phyloP scores from a whole-genome alignment of 2,329 filamentous ascomycete species.

The Cordyceps farinosa region DNA sequence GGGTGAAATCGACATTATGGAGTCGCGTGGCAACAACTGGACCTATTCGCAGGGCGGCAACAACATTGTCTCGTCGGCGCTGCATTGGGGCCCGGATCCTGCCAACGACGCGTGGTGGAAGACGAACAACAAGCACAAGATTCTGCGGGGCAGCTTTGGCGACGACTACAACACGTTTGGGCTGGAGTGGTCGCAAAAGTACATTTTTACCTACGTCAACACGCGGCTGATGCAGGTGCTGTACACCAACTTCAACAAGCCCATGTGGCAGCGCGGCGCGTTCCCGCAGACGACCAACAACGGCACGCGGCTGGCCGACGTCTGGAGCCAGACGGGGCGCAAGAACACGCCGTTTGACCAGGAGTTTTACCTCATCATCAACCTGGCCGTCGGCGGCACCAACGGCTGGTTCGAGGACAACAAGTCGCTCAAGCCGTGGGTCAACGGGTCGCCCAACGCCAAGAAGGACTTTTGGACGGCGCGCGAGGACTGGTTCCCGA shows the following conservation, averaged over 20 bases:
- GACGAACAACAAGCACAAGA: slow-evolving; percentile 72
- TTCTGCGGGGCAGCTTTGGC: slow-evolving; percentile 71
- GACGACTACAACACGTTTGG: slow-evolving; percentile 71
- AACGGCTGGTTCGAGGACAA: slow-evolving; percentile 84
- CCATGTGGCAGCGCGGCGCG: slow-evolving; percentile 64
- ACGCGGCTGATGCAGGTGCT: slow-evolving; percentile 74
- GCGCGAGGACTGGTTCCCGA: slow-evolving; percentile 62
- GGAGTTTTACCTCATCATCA: slow-evolving; percentile 71
- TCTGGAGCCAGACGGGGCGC: slow-evolving; percentile 60
- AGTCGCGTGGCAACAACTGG: slow-evolving; percentile 79
- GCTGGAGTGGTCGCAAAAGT: slow-evolving; percentile 83
- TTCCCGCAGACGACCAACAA: slow-evolving; percentile 64
- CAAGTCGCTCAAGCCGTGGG: slow-evolving; percentile 71
- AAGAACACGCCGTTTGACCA: slow-evolving; percentile 71
- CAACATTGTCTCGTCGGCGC: slow-evolving; percentile 72
- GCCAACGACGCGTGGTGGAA: slow-evolving; percentile 77
- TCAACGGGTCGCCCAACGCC: slow-evolving; percentile 63
- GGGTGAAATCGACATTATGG: slow-evolving; percentile 80
- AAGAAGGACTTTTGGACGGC: slow-evolving; percentile 74
- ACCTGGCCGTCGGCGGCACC: slow-evolving; percentile 71
- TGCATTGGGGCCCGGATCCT: slow-evolving; percentile 76
- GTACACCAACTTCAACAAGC: slow-evolving; percentile 69
- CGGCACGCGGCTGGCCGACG: slow-evolving; percentile 60
- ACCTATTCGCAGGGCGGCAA: slow-evolving; percentile 74
- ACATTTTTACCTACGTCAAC: slow-evolving; percentile 84